Conservation (phyloP, 495 filamentous ascomycete genomes). For the Glarea lozoyensis region DNA sequence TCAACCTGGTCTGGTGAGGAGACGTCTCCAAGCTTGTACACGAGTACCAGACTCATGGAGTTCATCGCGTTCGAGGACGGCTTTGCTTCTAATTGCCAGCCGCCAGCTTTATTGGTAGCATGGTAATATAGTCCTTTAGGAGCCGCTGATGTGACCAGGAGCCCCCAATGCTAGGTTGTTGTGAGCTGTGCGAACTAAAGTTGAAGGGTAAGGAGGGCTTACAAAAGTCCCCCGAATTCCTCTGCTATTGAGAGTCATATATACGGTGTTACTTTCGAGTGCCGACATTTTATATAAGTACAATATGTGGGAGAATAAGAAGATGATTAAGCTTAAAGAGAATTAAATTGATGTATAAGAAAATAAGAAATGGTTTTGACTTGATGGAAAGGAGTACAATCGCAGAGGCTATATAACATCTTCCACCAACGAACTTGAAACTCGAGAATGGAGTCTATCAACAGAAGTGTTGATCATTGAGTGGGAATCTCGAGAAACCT, state of each 20-base stretch:
- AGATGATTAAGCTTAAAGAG: not conserved
- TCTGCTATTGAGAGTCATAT: conserved; percentile 5
- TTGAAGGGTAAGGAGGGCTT: not conserved
- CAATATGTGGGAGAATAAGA: not conserved
- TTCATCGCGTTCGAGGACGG: not conserved
- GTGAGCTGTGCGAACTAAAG: not conserved
- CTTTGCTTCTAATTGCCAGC: conserved; percentile 5
- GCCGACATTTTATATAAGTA: not conserved
- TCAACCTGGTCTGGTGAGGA: not conserved
- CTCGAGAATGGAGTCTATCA: too few relatives aligned
- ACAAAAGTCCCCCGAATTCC: conserved; percentile 6
- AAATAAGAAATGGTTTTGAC: not conserved
- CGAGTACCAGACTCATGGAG: conserved; percentile 1
- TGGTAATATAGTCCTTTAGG: conserved; percentile 5
- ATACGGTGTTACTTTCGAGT: conserved; percentile 4
- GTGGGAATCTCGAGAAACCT: too few relatives aligned
- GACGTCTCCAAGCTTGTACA: not conserved
- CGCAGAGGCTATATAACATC: too few relatives aligned
- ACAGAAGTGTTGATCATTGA: too few relatives aligned
- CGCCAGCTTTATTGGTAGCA: conserved; percentile 3
- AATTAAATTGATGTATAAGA: not conserved
- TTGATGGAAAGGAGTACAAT: too few relatives aligned
- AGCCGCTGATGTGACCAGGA: not conserved
- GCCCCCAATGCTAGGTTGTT: conserved; percentile 1
- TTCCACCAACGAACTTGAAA: too few relatives aligned